Conservation (phyloP, 768 basidiomycete species). For the Xanthoconium purpureum region DNA sequence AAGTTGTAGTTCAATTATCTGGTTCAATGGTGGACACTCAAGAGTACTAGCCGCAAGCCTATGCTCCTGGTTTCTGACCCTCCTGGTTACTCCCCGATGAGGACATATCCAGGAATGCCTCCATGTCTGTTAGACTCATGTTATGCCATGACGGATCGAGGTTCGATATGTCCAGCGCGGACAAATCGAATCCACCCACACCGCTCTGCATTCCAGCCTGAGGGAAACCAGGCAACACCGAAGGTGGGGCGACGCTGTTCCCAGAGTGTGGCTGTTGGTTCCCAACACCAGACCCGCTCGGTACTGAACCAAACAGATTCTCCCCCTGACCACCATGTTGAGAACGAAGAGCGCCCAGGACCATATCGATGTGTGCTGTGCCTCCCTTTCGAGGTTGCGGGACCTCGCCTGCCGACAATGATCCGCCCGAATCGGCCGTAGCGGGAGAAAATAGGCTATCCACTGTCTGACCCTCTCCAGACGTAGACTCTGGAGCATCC, state of each 20-base stretch:
- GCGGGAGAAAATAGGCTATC: constrained; percentile 55
- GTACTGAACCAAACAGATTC: constrained; percentile 25
- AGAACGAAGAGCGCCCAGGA: constrained; percentile 35
- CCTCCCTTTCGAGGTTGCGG: constrained; percentile 18
- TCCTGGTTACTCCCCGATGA: constrained; percentile 23
- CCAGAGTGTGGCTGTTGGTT: constrained; percentile 13
- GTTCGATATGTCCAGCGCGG: constrained; percentile 44
- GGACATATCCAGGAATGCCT: constrained; percentile 49
- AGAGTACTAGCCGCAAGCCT: constrained; percentile 2
- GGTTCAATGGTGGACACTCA: background rate
- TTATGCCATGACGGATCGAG: constrained; percentile 42
- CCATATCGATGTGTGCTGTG: constrained; percentile 28
- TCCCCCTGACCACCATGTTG: constrained; percentile 15
- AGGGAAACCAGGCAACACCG: constrained; percentile 42
- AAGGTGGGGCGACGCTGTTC: constrained; percentile 34
- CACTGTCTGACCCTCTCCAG: constrained; percentile 36
- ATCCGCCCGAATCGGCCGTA: constrained; percentile 22
- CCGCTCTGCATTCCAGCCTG: constrained; percentile 19
- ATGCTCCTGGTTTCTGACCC: constrained; percentile 23
- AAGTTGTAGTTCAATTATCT: constrained; percentile 1
- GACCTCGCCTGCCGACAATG: constrained; percentile 15
- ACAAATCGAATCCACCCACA: constrained; percentile 46
- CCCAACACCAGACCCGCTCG: constrained; percentile 24
- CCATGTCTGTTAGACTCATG: constrained; percentile 53
- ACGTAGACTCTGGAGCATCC: constrained; percentile 37